Conservation (phyloP, 148 eudicot species). For the Polygonum maritimum region DNA sequence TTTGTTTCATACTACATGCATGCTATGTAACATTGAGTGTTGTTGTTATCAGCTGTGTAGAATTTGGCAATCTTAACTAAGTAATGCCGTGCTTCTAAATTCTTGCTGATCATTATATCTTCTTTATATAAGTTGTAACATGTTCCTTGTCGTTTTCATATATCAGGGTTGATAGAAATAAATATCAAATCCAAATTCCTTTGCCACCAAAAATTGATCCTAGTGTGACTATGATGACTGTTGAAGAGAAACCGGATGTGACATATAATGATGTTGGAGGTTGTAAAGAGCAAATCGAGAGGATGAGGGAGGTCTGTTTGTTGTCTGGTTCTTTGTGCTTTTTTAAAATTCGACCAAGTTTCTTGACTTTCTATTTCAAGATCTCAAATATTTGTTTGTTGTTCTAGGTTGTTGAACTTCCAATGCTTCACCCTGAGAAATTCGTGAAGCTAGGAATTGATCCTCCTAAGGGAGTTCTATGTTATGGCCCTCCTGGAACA, state of each 20-base stretch:
- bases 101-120: neutral
- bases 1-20: neutral
- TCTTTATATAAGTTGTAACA: neutral
- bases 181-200: conserved; percentile 92
- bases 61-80: neutral
- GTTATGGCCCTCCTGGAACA: conserved; percentile 99
- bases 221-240: conserved; percentile 99
- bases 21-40: neutral
- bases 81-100: neutral
- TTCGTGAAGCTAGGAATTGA: conserved; percentile 97
- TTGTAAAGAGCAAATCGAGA: conserved; percentile 97
- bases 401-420: conserved; percentile 89
- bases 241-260: conserved; percentile 98
- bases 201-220: conserved; percentile 98
- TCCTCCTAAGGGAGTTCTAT: conserved; percentile 97
- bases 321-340: neutral
- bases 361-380: neutral
- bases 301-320: conserved; percentile 76
- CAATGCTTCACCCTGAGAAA: conserved; percentile 99
- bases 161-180: conserved; percentile 73
- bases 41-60: neutral
- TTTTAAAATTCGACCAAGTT: neutral
- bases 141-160: neutral
- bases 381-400: neutral
- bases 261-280: conserved; percentile 98